Base-by-base conservation (phyloP, 176 grass and related monocot species). In the Olyra latifolia region DNA sequence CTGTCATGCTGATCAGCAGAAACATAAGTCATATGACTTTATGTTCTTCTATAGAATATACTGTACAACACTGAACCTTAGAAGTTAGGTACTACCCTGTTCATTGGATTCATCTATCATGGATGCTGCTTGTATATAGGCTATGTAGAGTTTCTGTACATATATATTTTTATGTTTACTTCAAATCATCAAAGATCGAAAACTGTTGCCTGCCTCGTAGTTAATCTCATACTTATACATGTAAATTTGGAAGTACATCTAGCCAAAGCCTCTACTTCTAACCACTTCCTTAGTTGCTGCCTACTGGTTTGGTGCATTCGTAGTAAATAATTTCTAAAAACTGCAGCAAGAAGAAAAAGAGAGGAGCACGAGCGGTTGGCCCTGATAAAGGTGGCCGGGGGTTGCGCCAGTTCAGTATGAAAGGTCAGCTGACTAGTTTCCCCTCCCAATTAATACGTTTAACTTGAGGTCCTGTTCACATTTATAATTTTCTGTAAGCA, bases 391-490 rank as follows among this genome's bases (percentile, higher is more conserved):
- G 84, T 86, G 93, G 93, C 10, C 86, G 97, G 62, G 97, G 97
- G 46, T 75, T 99, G 72, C 97, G 93, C 23, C 91, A 93, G 52
- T 99, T 96, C 58, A 96, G 93, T 72, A 99, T 99, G 97, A 96
- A 91, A 90, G 97, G 97, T 96, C 56, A 73, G 48, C 15, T 8
- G 16, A 77, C 23, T 50, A 24, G 57, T 45, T 48, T 29, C 1
- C 28, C 16, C 41, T 81, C 55, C 45, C 8, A 28, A 25, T 46
- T 49, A 41, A 19, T 76, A 85, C 76, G 69, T 69, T 43, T 38
- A 48, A 63, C 27, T 66, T 56, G 39, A 4, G 20, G 20, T 39
- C 67, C 47, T 73, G 57, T 78, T 65, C 65, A 55, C 61, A 30
- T 45, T 54, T 27, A 9, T 70, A 49, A 17, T 49, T 5, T 17